phyloP scores from a whole-genome alignment of 352 stramenopile genomes.

The Globisporangium apiculatum region DNA sequence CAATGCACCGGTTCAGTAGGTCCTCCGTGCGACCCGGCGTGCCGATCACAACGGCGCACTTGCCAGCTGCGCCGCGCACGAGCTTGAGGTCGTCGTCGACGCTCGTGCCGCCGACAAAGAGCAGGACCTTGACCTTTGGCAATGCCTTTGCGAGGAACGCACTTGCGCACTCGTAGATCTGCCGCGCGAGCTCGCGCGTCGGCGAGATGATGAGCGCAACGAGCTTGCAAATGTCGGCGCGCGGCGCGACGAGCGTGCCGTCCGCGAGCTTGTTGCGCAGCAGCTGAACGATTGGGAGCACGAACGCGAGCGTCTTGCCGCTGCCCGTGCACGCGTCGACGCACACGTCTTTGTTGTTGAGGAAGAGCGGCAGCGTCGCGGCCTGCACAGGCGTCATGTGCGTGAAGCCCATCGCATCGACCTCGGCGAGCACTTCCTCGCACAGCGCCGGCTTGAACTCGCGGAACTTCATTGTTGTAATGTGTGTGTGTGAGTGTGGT shows the following conservation, averaged over 20 bases:
- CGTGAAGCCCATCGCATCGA: constrained; percentile 78
- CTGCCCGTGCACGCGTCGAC: constrained; percentile 93
- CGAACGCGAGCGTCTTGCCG: constrained; percentile 94
- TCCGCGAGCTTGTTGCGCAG: constrained; percentile 62
- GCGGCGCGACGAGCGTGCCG: constrained; percentile 45
- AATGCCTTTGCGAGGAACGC: constrained; percentile 61
- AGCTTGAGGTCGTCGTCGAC: constrained; percentile 80
- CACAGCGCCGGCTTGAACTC: constrained; percentile 78
- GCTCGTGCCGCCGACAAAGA: constrained; percentile 89
- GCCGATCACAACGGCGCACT: constrained; percentile 71
- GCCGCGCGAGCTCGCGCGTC: constrained; percentile 83
- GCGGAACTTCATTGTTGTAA: constrained; percentile 58
- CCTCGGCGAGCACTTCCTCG: constrained; percentile 57
- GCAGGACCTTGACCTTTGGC: constrained; percentile 60
- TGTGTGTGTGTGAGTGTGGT: background rate
- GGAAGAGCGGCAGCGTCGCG: constrained; percentile 89
- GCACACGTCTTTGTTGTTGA: constrained; percentile 92
- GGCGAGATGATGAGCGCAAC: constrained; percentile 84
- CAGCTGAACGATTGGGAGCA: constrained; percentile 92
- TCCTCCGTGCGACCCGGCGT: constrained; percentile 83
- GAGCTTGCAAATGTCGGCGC: constrained; percentile 60
- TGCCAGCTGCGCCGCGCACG: constrained; percentile 47
- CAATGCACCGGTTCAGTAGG: constrained; percentile 81
- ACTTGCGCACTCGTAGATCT: constrained; percentile 73
- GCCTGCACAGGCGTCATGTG: constrained; percentile 91